Conservation (phyloP, 2,329 filamentous ascomycete genomes). For the Fusarium tanahbumbuense region DNA sequence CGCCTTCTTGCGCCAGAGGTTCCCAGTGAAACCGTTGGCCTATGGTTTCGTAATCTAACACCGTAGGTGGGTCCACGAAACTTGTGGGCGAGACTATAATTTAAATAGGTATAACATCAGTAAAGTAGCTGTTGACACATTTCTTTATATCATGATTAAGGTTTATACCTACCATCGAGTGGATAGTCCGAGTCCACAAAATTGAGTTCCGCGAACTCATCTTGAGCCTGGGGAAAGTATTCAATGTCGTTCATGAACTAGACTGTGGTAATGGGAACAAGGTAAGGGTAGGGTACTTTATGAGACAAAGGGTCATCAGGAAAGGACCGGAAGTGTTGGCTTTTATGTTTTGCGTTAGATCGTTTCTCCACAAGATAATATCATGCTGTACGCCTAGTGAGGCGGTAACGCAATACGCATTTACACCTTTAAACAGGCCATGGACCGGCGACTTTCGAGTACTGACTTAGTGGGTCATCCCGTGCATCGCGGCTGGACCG, state of each 20-base stretch:
- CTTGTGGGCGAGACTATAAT: conserved; percentile 2
- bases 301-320: background rate
- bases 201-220: conserved; percentile 26
- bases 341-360: conserved; percentile 10
- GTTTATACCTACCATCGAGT: conserved; percentile 17
- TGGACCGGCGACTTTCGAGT: conserved; percentile 8
- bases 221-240: conserved; percentile 3
- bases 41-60: background rate
- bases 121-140: too few relatives aligned
- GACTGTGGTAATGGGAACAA: background rate
- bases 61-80: background rate
- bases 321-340: background rate
- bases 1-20: background rate
- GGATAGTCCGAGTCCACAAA: conserved; percentile 29
- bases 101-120: background rate
- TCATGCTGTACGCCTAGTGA: conserved; percentile 6
- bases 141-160: conserved; percentile 9
- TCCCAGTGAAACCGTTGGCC: background rate
- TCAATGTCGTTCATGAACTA: conserved; percentile 18
- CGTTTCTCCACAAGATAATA: background rate
- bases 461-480: background rate
- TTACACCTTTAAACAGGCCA: background rate
- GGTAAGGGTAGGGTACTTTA: background rate
- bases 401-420: background rate
- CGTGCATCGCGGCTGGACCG: conserved; percentile 1